phyloP scores from a whole-genome alignment of 176 grass and related monocot species.

The Tuctoria greenei region DNA sequence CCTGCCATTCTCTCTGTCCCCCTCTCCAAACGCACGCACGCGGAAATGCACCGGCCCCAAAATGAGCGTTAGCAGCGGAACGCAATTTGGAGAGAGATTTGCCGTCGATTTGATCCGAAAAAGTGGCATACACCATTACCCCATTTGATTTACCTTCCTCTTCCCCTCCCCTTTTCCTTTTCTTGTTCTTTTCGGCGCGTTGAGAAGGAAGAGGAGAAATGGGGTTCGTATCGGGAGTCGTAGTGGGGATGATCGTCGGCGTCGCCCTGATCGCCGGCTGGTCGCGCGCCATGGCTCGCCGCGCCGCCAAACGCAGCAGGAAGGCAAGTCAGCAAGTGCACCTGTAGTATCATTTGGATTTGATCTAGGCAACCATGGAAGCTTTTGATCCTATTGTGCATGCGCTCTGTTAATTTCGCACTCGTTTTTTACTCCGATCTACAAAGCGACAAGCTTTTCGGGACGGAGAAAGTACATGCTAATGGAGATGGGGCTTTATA shows the following conservation, averaged over 20 bases:
- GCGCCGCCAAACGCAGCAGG: constrained; percentile 56
- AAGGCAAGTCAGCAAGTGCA: constrained; percentile 62
- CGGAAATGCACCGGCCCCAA: constrained; percentile 43
- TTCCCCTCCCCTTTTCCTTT: not conserved
- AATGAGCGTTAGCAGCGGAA: constrained; percentile 27
- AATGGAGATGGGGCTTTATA: not conserved
- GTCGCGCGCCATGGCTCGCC: constrained; percentile 63
- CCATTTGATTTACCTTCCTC: not conserved
- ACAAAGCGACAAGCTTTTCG: too few relatives aligned
- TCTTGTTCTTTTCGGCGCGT: not conserved
- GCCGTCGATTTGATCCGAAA: constrained; percentile 7
- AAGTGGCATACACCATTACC: not conserved
- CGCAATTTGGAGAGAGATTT: constrained; percentile 28
- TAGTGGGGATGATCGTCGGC: constrained; percentile 70
- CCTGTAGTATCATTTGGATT: not conserved
- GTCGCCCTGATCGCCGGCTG: constrained; percentile 75
- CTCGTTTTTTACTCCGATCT: not conserved
- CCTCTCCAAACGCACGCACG: constrained; percentile 8
- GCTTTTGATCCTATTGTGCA: not conserved
- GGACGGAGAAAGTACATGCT: too few relatives aligned
- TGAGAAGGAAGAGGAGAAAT: constrained; percentile 32
- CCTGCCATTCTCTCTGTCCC: not conserved
- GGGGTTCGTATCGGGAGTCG: constrained; percentile 80
- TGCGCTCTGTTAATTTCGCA: not conserved
- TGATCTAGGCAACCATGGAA: constrained; percentile 5